Evolutionary conservation across 192 early-diverging fungal species (phyloP), one percentile per base, ranked within the genome.

Genomic region (Jimgerdemannia flammicorona): DNA sequence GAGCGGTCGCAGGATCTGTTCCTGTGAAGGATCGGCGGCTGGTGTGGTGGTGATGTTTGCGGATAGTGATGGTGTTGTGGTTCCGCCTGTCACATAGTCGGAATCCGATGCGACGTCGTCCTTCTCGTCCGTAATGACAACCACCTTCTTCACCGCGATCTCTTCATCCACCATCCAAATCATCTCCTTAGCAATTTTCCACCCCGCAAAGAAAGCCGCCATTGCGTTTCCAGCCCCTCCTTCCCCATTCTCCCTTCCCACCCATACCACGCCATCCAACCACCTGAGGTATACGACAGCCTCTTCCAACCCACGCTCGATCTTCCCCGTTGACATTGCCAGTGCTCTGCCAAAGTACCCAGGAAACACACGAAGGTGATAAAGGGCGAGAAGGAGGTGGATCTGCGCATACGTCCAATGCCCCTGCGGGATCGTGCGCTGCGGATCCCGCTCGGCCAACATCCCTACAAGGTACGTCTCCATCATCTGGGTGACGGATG

Each of bases 391-490:
- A 40, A 82, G 65, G 19, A 68, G 68, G 43, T 82, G 77, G 11
- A 71, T 63, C 40, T 73, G 73, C 9, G 73, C 74, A 44, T 70
- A 82, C 7, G 77, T 82, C 81, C 81, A 82, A 74, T 82, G 81
- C n/a, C 40, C 43, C 4, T 70, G 64, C 11, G 77, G 64, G 2
- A 66, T 54, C 18, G 42, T 42, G 3, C 78, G 66, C 18, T 74
- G 69, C 11, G 74, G 71, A 6, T 76, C 64, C 0, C 72, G 69
- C 39, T 71, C 75, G 17, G 73, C 65, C 19, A 80, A 54, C 41
- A 80, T 44, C 20, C 72, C 67, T 19, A 44, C 64, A 1, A 82
- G 59, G 39, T 76, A 82, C 17, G 77, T 74, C 43, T 82, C 81
- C 63, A 82, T 64, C 77, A 82, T 79, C 18, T 72, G 68, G 44